Base-by-base conservation (phyloP, 2,329 filamentous ascomycete species). In the Monosporascus ibericus region DNA sequence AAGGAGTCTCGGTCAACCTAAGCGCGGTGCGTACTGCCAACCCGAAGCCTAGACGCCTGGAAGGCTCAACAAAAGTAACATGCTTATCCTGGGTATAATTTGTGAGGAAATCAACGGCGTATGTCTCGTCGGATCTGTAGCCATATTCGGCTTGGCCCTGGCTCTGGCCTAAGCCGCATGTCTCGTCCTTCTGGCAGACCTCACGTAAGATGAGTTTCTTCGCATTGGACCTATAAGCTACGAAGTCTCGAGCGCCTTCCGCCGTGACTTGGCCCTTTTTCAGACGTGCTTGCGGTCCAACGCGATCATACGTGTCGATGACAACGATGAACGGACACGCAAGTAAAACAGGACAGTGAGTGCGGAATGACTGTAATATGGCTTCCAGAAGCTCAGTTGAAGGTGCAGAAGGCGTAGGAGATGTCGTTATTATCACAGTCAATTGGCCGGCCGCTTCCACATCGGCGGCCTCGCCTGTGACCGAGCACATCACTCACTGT, bases 221-320 rank as follows among this genome's bases (percentile, higher is more conserved):
- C 22, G 76, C 73, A 44, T 77, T 78, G 3, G 63, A 52, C 59
- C 76, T 80, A 66, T 82, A 82, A 4, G 59, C 42, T 18, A 60
- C 63, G 49, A 73, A 79, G 7, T 67, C 64, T 4, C 48, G 49
- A 0, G 78, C 78, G 34, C 73, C 70, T 5, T 75, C 70, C 0
- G 68, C 60, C 0, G 77, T 80, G 17, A 81, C 75, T 15, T 72
- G 67, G n/a, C 79, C 79, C 59, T 77, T 79, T 57, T 82, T 82
- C 18, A 81, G 64, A 0, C 78, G 74, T 7, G 73, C 67, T 3
- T 62, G 65, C 1, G 70, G 52, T 1, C 65, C 70, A 38, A 82
- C 64, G 18, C 71, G 71, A 50, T 81, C 78, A 55, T 73, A 81
- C 0, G 72, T 73, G 57, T 82, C 79, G 44, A 82, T 72, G 2